Evolutionary conservation across 2,329 filamentous ascomycete species (phyloP), one percentile per base, ranked within the genome.

Genomic region (Aspergillus proliferans): DNA sequence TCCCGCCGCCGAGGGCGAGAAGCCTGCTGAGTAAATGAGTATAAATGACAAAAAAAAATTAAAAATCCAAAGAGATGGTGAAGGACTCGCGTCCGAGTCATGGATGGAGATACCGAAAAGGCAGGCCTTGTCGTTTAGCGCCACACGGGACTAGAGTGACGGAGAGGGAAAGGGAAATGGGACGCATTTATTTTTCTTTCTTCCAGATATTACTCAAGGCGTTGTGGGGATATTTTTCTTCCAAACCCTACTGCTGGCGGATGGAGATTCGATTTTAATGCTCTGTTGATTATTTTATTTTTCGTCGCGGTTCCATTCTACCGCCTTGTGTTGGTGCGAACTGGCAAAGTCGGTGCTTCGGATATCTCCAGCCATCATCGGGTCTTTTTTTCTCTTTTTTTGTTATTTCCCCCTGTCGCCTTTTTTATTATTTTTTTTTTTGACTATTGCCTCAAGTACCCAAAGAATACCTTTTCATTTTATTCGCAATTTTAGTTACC

Each of bases 11-110:
- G 38, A 40, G 15, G 15, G 19, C 19, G 38, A 9, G 18, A 69
- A 72, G 53, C 64, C 70, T 57, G 63, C 70, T 51, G 71, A 73
- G 64, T 72, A 73, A 69, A 66, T 21, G 18, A 40, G 12, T 30
- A 30, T 30, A 30, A 40, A 12, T 19, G 19, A 40, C 18, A 21
- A 12, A 40, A 19, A 39, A 18, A 19, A 4, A 6, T 19, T 6
- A 40, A 40, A 40, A 40, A 40, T 21, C 18, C 8, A 55, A 55
- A 61, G 52, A 60, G 60, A 67, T 62, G 59, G 62, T 60, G 61
- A 62, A 61, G 60, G 63, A 63, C 58, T 61, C 61, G 47, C 58
- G 63, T 62, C 59, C 57, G 47, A 45, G 42, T 21, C 55, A 45
- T 38, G 47, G 47, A 51, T 56, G 49, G 36, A 36, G 47, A 45